Percentiles rank a stretch among this genome's conserved stretches.
Conservation (phyloP, 2,329 filamentous ascomycete genomes). For the Zasmidium angulare region DNA sequence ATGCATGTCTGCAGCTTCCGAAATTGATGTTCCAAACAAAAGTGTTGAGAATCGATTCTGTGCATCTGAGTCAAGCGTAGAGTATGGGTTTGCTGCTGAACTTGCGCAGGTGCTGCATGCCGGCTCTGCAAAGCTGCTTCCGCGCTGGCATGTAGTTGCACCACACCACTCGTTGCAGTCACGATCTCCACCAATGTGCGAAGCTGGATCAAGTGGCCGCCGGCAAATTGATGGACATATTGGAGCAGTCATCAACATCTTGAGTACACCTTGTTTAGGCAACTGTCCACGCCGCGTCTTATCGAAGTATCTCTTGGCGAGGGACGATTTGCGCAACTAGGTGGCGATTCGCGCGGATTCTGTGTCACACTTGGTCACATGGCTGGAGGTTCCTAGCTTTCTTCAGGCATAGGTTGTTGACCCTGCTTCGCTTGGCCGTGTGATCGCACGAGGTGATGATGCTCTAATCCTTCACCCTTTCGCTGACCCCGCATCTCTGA, state of each 20-base stretch:
- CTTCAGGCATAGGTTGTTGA: neutral
- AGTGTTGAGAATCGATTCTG: neutral
- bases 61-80: neutral
- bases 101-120: neutral
- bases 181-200: neutral
- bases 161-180: neutral
- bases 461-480: neutral
- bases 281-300: neutral
- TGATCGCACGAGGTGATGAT: neutral
- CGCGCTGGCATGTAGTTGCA: neutral
- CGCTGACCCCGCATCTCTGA: neutral
- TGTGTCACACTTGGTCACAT: neutral
- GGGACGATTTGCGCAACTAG: neutral
- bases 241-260: neutral
- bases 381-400: neutral
- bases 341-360: neutral
- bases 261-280: too few species aligned
- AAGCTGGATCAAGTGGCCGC: neutral
- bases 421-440: neutral
- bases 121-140: neutral
- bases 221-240: neutral
- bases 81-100: neutral
- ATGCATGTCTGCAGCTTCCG: too few species aligned
- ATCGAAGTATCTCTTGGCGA: neutral
- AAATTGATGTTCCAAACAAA: too few species aligned